phyloP scores from a whole-genome alignment of 352 stramenopile genomes.

The Pseudoperonospora humuli region DNA sequence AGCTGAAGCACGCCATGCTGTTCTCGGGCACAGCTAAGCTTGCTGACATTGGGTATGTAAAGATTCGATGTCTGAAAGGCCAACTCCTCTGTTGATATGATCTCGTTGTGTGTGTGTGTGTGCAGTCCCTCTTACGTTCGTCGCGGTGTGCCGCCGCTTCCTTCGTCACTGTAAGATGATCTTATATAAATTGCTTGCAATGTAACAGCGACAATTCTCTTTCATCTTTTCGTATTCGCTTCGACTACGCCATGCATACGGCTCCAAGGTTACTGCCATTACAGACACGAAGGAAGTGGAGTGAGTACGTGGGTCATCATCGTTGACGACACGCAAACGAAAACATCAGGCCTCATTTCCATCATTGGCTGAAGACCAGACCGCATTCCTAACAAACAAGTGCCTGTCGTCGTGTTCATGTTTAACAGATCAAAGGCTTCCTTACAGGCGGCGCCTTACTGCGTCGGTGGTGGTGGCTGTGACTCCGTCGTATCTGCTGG shows the following conservation, averaged over 20 bases:
- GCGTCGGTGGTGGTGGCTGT: conserved; percentile 13
- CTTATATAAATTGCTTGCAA: not conserved
- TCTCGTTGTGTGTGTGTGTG: not conserved
- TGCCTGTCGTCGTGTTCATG: conserved; percentile 12
- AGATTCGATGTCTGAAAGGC: not conserved
- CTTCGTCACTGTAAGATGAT: conserved; percentile 23
- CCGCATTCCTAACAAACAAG: conserved; percentile 9
- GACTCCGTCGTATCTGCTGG: conserved; percentile 17
- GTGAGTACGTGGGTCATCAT: conserved; percentile 11
- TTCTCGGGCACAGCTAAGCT: conserved; percentile 61
- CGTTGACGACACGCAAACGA: not conserved
- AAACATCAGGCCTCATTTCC: not conserved
- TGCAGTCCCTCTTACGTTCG: conserved; percentile 26
- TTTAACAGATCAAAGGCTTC: conserved; percentile 10
- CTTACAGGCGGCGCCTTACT: conserved; percentile 8
- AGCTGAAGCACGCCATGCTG: conserved; percentile 91
- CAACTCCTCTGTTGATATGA: not conserved
- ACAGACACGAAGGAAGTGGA: conserved; percentile 11
- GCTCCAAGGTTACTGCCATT: not conserved
- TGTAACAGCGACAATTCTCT: conserved; percentile 2
- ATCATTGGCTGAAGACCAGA: conserved; percentile 1
- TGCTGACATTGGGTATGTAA: conserved; percentile 61
- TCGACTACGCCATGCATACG: not conserved
- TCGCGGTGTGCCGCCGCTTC: conserved; percentile 21
- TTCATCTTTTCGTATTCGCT: not conserved